Base-by-base conservation (phyloP, 1,284 basidiomycete species). In the Microbotryum lychnidis-dioicae region DNA sequence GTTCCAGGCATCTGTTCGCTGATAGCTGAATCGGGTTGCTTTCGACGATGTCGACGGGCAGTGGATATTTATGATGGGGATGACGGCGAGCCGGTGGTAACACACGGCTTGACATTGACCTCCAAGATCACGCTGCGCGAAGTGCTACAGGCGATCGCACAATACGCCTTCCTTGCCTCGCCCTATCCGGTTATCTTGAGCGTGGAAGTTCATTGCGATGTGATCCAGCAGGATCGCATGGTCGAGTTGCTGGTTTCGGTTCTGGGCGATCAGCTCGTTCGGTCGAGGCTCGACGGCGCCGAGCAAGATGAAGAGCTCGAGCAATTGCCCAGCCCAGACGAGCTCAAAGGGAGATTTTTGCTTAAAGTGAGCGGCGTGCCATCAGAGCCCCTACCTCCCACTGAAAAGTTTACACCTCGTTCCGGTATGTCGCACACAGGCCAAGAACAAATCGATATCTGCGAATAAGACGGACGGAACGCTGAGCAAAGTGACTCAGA, bases 11-110 rank as follows among this genome's bases (percentile, higher is more conserved):
- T 50, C 25, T 33, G 29, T 57, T 54, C 64, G 21, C 52, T 27
- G 18, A 37, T 21, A 31, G 54, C 56, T 60, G 14, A 54, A n/a
- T 20, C 37, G 20, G 20, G 9, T 16, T 29, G 5, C 10, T 6
- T 3, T 42, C 25, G 16, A 4, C 20, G 37, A 18, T 31, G 31
- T 31, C 31, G 14, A 16, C 16, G 37, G n/a, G 20, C 69, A 94
- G 90, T 99, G 70, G 94, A 99, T 70, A 86, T 94, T 55, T 97
- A 88, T 76, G 89, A 97, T 70, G 93, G 94, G 12, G 87, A 92
- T 42, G 75, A 75, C 18, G 68, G 75, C 66, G 87, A 88, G 71
- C 88, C 92, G 0, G 80, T 87, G 64, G 84, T 96, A 4, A 92
- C 86, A 69, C 96, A 99, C 71, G 92, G 91, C 33, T 88, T 87